Base-by-base conservation (phyloP, 2,329 filamentous ascomycete species). In the Arachnomyces sp. region DNA sequence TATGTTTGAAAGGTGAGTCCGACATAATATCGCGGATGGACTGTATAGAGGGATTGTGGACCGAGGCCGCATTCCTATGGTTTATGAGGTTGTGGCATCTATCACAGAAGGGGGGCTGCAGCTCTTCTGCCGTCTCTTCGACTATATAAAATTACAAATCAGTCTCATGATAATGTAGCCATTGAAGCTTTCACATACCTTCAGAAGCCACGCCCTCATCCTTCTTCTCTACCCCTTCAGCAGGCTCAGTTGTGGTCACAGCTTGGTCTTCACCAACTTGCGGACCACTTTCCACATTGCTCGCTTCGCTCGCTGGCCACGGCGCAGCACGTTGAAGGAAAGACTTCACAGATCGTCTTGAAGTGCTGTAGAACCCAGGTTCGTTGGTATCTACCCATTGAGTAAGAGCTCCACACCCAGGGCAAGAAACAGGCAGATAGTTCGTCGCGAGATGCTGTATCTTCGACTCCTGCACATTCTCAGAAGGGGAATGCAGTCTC, bases 1-100 rank as follows among this genome's bases (percentile, higher is more conserved):
- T 96, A 57, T 84, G 77, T 58, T 84, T 84, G 64, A 93, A 81
- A 0, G 89, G 89, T 1, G 90, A 94, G 61, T 94, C 86, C 39
- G 81, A 74, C 38, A 98, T 83, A 12, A 88, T 94, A 47, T 87
- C 81, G 49, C 81, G 79, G 38, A 98, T 79, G 2, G 85, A 81
- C 32, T 87, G 76, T 47, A 95, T 74, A 1, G 81, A 82, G 0
- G 92, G 92, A 55, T 94, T 86, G 40, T 77, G 74, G 51, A 93
- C 90, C 4, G 84, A 73, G 12, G 75, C 66, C 6, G 82, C 84
- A 12, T 72, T 69, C 44, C 78, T 77, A 57, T 96, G 82, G 60
- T 96, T 81, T 15, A 82, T 62, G 17, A 98, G 71, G 28, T 79
- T 73, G 59, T 95, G 88, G 55, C 92, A 98, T 54, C 92, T 79